Conservation (phyloP, 1,139 yeast genomes). For the Candida mesenterica region DNA sequence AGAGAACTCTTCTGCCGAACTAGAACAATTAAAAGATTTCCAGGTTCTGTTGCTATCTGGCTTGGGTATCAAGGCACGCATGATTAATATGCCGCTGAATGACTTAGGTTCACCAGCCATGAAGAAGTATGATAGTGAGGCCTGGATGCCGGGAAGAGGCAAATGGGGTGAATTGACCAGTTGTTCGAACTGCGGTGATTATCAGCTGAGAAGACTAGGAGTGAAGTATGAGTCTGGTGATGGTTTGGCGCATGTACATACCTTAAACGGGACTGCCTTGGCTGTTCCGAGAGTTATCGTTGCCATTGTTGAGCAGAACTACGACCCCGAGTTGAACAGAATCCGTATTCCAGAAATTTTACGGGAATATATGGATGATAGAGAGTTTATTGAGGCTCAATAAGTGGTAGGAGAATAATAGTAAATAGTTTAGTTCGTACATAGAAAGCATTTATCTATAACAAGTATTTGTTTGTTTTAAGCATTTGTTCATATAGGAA, state of each 20-base stretch:
- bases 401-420: background rate
- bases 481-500: too few relatives aligned
- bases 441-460: too few relatives aligned
- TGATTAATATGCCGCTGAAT: constrained; percentile 83
- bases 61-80: constrained; percentile 77
- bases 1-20: constrained; percentile 45
- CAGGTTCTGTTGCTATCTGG: constrained; percentile 65
- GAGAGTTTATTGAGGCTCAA: constrained; percentile 28
- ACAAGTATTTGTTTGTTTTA: too few relatives aligned
- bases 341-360: constrained; percentile 69
- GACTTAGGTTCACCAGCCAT: constrained; percentile 94
- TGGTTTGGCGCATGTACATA: constrained; percentile 59
- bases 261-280: constrained; percentile 93
- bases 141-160: constrained; percentile 98
- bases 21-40: constrained; percentile 60
- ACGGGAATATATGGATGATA: constrained; percentile 65
- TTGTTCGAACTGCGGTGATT: constrained; percentile 89
- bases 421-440: background rate
- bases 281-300: constrained; percentile 91
- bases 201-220: constrained; percentile 80
- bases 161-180: constrained; percentile 93
- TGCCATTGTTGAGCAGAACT: constrained; percentile 83
- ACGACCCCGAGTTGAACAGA: constrained; percentile 55
- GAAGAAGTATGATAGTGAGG: constrained; percentile 91
- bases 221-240: constrained; percentile 49